These are phyloP conservation scores for Atkinsonella hypoxylon DNA, from an alignment of 2,329 filamentous ascomycete species.

Conservation along the genomic window DNA sequence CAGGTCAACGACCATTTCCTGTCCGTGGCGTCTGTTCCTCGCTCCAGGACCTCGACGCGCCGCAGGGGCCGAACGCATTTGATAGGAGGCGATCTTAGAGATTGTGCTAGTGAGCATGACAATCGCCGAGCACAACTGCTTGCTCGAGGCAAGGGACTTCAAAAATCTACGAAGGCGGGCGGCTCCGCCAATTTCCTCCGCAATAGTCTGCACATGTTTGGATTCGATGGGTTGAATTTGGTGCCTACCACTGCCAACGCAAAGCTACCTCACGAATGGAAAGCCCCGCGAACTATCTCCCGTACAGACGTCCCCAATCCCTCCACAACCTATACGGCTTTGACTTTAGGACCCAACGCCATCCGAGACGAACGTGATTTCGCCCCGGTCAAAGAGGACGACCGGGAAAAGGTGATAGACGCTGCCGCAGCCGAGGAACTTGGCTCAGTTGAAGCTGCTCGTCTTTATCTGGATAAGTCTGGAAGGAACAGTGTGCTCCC, in stretches of 20 bases:
- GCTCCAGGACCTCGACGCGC: conserved; percentile 15
- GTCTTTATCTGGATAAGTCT: conserved; percentile 1
- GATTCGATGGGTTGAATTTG: conserved; percentile 2
- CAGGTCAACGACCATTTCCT: conserved; percentile 16
- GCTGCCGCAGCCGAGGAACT: neutral
- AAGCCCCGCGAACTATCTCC: neutral
- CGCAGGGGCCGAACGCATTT: conserved; percentile 13
- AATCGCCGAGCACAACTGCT: neutral
- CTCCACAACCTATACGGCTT: neutral
- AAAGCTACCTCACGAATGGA: neutral
- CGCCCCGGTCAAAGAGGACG: neutral
- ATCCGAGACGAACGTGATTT: neutral
- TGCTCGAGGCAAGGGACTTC: neutral
- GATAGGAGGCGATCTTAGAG: neutral
- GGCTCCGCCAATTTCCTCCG: neutral
- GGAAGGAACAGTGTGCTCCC: neutral
- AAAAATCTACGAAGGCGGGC: neutral
- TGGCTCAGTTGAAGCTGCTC: conserved; percentile 2
- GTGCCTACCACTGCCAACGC: neutral
- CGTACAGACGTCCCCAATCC: neutral
- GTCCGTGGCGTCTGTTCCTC: conserved; percentile 8
- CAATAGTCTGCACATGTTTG: conserved; percentile 3
- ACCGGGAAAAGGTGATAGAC: neutral
- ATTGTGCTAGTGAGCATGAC: conserved; percentile 2
- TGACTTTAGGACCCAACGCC: neutral